A percentile compares a stretch with the other conserved stretches of the same genome.
These are phyloP conservation scores for Backusella westeae DNA, from an alignment of 192 early-diverging fungal genomes.

Conservation along the genomic window DNA sequence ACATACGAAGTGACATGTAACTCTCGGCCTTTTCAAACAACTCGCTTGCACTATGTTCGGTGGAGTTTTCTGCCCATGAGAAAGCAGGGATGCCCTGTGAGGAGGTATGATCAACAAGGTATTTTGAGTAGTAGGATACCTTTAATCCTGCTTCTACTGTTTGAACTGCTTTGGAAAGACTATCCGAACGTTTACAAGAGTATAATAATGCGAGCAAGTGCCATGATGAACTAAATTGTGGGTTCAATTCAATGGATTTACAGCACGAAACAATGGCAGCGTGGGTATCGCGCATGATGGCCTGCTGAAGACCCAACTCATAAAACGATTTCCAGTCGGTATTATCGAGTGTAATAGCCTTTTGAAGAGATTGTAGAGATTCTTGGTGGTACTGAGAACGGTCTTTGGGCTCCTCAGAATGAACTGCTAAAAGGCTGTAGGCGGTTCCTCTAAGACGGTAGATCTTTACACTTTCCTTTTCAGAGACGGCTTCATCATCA, in stretches of 20 bases:
- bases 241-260: conserved; percentile 53
- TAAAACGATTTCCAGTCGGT: conserved; percentile 54
- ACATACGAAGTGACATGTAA: not conserved
- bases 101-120: not conserved
- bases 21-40: conserved; percentile 48
- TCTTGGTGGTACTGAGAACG: not conserved
- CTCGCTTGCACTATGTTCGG: conserved; percentile 45
- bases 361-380: conserved; percentile 30
- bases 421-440: not conserved
- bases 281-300: conserved; percentile 56
- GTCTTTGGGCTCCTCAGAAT: not conserved
- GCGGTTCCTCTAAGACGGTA: not conserved
- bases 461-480: not conserved
- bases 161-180: conserved; percentile 55
- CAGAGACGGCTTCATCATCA: not conserved
- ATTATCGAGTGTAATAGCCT: conserved; percentile 49
- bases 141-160: conserved; percentile 59
- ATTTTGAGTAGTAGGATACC: conserved; percentile 18
- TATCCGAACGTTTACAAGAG: conserved; percentile 54
- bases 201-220: conserved; percentile 65
- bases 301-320: conserved; percentile 62
- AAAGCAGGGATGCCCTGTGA: not conserved
- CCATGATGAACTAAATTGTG: conserved; percentile 63
- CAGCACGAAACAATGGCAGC: conserved; percentile 51
- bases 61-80: conserved; percentile 36